Evolutionary conservation across 345 rosid species (phyloP).

Genomic region (Eucalyptus shirleyi): DNA sequence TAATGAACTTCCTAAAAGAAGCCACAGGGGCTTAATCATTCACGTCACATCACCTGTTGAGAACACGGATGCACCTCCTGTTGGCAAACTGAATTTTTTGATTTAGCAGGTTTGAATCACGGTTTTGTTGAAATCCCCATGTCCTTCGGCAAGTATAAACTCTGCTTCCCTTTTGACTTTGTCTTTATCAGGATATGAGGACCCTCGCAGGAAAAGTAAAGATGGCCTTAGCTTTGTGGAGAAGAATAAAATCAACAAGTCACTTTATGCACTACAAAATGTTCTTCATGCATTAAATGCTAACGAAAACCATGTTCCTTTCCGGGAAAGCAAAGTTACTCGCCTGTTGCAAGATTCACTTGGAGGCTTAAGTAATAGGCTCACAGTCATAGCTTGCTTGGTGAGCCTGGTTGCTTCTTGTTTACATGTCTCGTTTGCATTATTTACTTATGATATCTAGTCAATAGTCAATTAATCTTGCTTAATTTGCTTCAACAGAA

Average conservation of each 20-base stretch:
- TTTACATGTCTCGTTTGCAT: background rate
- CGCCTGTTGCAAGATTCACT: slow-evolving; percentile 65
- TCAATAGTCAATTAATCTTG: background rate
- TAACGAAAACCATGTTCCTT: slow-evolving; percentile 55
- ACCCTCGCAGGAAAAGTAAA: slow-evolving; percentile 28
- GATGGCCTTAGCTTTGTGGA: slow-evolving; percentile 20
- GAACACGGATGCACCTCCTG: background rate
- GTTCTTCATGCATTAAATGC: slow-evolving; percentile 56
- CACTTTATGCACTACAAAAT: slow-evolving; percentile 57
- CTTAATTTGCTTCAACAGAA: slow-evolving; percentile 16
- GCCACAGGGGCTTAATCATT: slow-evolving; percentile 52
- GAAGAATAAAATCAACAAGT: slow-evolving; percentile 43
- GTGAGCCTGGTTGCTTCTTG: slow-evolving; percentile 15
- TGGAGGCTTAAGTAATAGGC: slow-evolving; percentile 22
- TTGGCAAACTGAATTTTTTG: slow-evolving; percentile 68
- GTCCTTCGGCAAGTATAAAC: background rate
- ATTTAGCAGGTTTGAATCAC: slow-evolving; percentile 43
- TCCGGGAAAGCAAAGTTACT: slow-evolving; percentile 70
- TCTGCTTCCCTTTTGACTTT: background rate
- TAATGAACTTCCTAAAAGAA: slow-evolving; percentile 15
- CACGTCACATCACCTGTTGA: slow-evolving; percentile 7
- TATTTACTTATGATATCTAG: background rate
- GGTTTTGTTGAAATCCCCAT: background rate
- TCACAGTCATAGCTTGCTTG: slow-evolving; percentile 58
- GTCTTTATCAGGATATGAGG: slow-evolving; percentile 49